These are phyloP conservation scores for Zizania latifolia DNA, from an alignment of 176 grass and related monocot species.

Conservation along the genomic window DNA sequence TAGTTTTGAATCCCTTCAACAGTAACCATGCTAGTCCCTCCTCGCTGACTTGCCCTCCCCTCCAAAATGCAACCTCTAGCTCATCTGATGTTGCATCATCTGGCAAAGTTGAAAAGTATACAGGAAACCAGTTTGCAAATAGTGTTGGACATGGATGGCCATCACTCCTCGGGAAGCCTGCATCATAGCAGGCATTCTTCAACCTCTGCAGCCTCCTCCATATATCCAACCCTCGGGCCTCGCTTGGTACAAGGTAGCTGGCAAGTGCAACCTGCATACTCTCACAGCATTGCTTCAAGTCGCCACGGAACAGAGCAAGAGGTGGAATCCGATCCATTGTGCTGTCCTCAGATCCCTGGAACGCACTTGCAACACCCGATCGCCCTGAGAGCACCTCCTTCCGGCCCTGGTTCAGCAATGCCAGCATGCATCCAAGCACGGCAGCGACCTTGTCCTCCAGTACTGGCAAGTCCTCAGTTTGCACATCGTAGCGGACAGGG, in stretches of 20 bases:
- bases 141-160: constrained; percentile 73
- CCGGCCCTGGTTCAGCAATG: constrained; percentile 59
- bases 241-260: constrained; percentile 44
- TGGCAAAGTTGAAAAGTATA: constrained; percentile 43
- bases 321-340: constrained; percentile 66
- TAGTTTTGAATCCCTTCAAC: constrained; percentile 73
- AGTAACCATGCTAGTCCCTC: constrained; percentile 79
- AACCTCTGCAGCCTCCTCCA: constrained; percentile 82
- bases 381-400: constrained; percentile 79
- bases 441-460: constrained; percentile 87
- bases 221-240: constrained; percentile 42
- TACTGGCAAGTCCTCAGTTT: constrained; percentile 56
- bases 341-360: constrained; percentile 39
- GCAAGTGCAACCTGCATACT: constrained; percentile 83
- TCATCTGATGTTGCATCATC: constrained; percentile 55
- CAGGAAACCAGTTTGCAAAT: constrained; percentile 90
- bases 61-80: constrained; percentile 84
- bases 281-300: constrained; percentile 93
- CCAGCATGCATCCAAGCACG: constrained; percentile 79
- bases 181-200: constrained; percentile 85
- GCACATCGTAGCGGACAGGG: constrained; percentile 50
- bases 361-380: constrained; percentile 33
- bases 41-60: constrained; percentile 83
- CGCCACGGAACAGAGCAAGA: constrained; percentile 72
- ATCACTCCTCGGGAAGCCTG: constrained; percentile 73